A percentile compares a stretch with the other conserved stretches of the same genome.
Conservation (phyloP, 495 filamentous ascomycete species). For the Tetracladium setigerum region DNA sequence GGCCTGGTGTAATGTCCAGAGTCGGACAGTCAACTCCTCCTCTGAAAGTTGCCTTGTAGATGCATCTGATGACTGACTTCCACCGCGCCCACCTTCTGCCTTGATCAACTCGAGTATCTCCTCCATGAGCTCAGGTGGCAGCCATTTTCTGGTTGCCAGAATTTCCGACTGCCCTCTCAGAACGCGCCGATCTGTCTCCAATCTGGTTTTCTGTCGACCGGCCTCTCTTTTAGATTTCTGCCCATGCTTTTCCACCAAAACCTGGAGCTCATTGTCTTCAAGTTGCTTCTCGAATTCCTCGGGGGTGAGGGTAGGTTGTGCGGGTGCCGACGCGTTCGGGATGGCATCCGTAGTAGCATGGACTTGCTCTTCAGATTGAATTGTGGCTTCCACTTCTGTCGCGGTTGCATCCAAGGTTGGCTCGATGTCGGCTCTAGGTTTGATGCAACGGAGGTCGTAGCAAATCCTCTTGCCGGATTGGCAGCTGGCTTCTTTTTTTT, state of each 20-base stretch:
- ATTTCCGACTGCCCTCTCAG: slow-evolving; percentile 64
- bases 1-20: slow-evolving; percentile 74
- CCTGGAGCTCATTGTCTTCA: slow-evolving; percentile 74
- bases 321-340: slow-evolving; percentile 35
- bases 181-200: slow-evolving; percentile 72
- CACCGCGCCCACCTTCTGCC: slow-evolving; percentile 38
- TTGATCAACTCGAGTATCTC: slow-evolving; percentile 56
- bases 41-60: slow-evolving; percentile 45
- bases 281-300: slow-evolving; percentile 81
- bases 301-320: slow-evolving; percentile 50
- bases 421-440: slow-evolving; percentile 41
- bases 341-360: slow-evolving; percentile 26
- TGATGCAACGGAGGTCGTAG: slow-evolving; percentile 84
- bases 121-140: slow-evolving; percentile 71
- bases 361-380: slow-evolving; percentile 13
- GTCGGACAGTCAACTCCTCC: slow-evolving; percentile 63
- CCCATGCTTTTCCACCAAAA: slow-evolving; percentile 72
- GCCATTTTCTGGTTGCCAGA: slow-evolving; percentile 67
- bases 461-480: slow-evolving; percentile 86
- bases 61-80: slow-evolving; percentile 33
- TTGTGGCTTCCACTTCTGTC: slow-evolving; percentile 3
- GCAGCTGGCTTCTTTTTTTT: slow-evolving; percentile 79
- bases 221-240: slow-evolving; percentile 61
- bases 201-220: slow-evolving; percentile 56
- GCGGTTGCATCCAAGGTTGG: background rate